phyloP scores from a whole-genome alignment of 305 asterid genomes.

The Rubia peregrina region DNA sequence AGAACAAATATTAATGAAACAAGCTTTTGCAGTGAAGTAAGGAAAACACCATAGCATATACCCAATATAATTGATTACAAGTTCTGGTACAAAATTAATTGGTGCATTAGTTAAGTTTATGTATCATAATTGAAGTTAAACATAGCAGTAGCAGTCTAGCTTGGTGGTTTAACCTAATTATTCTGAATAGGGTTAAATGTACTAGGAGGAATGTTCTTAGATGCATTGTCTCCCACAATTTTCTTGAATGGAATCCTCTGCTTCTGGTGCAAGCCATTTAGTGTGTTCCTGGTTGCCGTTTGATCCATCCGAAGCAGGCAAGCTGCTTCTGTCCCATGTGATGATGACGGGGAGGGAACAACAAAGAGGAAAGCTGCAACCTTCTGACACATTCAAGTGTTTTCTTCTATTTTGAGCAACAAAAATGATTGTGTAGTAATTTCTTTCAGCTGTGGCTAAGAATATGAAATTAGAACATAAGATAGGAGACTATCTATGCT shows the following conservation, averaged over 20 bases:
- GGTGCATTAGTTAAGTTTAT: neutral
- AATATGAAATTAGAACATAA: neutral
- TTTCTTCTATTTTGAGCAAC: constrained; percentile 8
- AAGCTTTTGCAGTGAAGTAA: neutral
- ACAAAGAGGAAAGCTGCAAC: constrained; percentile 1
- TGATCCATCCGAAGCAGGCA: constrained; percentile 11
- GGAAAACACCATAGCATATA: neutral
- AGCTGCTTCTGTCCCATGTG: constrained; percentile 15
- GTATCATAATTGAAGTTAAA: neutral
- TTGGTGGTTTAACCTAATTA: constrained; percentile 8
- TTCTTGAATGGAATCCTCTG: constrained; percentile 15
- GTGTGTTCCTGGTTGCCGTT: neutral
- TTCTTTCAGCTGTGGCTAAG: neutral
- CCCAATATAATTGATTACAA: neutral
- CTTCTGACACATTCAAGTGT: neutral
- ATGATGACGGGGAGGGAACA: neutral
- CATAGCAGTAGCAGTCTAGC: neutral
- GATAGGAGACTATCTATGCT: too few relatives aligned
- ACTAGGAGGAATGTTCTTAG: constrained; percentile 9
- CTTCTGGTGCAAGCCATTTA: constrained; percentile 12
- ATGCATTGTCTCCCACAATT: constrained; percentile 13
- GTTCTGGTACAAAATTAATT: neutral
- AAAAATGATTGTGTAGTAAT: constrained; percentile 1
- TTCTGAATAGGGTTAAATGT: constrained; percentile 24
- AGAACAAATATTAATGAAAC: neutral